Evolutionary conservation across 2,329 filamentous ascomycete genomes (phyloP).

Genomic region (Blastomyces silverae): DNA sequence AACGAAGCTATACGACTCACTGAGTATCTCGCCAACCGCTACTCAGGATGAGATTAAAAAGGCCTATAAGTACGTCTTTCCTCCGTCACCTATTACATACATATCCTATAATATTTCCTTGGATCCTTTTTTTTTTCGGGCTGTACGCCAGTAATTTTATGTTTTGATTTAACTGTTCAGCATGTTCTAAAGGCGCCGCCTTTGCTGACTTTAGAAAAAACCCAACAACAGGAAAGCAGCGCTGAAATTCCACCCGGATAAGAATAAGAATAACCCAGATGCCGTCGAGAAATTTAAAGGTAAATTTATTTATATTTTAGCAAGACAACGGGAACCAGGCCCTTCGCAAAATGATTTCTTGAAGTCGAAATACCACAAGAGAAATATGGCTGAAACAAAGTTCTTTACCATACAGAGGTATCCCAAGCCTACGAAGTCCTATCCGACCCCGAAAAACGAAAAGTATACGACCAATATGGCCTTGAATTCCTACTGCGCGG

Average conservation of each 20-base stretch:
- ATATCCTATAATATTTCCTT: no score
- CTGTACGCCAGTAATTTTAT: background rate
- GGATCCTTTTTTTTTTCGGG: background rate
- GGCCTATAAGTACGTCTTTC: conserved; percentile 65
- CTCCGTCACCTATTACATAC: no score
- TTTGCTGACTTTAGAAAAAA: conserved; percentile 16
- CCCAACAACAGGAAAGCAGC: conserved; percentile 64
- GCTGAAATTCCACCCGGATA: conserved; percentile 91
- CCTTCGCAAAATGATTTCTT: background rate
- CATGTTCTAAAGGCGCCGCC: background rate
- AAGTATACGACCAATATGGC: conserved; percentile 89
- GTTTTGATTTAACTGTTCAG: background rate
- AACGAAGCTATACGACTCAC: conserved; percentile 86
- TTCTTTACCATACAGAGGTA: conserved; percentile 54
- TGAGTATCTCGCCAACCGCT: conserved; percentile 71
- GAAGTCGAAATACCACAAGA: background rate
- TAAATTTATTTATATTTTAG: conserved; percentile 28
- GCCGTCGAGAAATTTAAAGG: conserved; percentile 91
- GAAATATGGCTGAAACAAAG: conserved; percentile 18
- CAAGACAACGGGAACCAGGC: background rate
- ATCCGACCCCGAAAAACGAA: conserved; percentile 92
- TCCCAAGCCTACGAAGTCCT: conserved; percentile 98
- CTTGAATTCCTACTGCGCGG: conserved; percentile 86
- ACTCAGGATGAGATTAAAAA: conserved; percentile 96
- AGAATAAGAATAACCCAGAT: conserved; percentile 85